Evolutionary conservation across 257 asterid species (phyloP).

Genomic region (Eucommia ulmoides): DNA sequence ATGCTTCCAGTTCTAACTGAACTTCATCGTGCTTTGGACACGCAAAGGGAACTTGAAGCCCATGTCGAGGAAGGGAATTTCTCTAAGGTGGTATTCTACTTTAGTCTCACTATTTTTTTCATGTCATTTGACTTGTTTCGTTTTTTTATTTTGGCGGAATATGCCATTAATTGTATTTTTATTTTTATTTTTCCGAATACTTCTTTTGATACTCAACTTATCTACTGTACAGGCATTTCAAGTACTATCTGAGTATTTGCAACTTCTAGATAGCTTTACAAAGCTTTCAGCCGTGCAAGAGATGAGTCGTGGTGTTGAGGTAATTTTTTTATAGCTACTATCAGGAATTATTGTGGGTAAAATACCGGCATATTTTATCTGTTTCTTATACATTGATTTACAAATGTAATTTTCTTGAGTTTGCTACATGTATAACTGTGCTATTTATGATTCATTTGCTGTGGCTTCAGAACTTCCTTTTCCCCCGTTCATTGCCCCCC

Average conservation of each 20-base stretch:
- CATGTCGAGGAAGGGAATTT: slow-evolving; percentile 77
- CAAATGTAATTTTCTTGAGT: too few relatives aligned
- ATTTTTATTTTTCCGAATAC: slow-evolving; percentile 10
- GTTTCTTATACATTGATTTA: too few relatives aligned
- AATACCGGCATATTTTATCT: too few relatives aligned
- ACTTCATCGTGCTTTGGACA: slow-evolving; percentile 71
- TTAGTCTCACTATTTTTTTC: too few relatives aligned
- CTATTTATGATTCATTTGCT: neutral
- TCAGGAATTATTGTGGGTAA: neutral
- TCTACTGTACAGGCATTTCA: slow-evolving; percentile 77
- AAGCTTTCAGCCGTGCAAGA: slow-evolving; percentile 81
- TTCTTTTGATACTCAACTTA: slow-evolving; percentile 13
- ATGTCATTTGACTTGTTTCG: slow-evolving; percentile 13
- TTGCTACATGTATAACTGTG: neutral
- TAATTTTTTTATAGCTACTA: slow-evolving; percentile 10
- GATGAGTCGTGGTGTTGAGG: slow-evolving; percentile 95
- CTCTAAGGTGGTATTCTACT: slow-evolving; percentile 67
- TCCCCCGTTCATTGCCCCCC: neutral
- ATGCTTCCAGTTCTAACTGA: slow-evolving; percentile 77
- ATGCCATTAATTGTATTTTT: slow-evolving; percentile 9
- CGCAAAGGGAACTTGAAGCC: slow-evolving; percentile 77
- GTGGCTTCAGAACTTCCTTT: too few relatives aligned
- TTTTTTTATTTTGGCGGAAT: neutral
- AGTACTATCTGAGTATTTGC: slow-evolving; percentile 86
- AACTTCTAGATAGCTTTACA: slow-evolving; percentile 74